A percentile compares a stretch with the other conserved stretches of the same genome.
phyloP scores from a whole-genome alignment of 1,284 basidiomycete genomes.

The Sanguinoderma infundibulare region DNA sequence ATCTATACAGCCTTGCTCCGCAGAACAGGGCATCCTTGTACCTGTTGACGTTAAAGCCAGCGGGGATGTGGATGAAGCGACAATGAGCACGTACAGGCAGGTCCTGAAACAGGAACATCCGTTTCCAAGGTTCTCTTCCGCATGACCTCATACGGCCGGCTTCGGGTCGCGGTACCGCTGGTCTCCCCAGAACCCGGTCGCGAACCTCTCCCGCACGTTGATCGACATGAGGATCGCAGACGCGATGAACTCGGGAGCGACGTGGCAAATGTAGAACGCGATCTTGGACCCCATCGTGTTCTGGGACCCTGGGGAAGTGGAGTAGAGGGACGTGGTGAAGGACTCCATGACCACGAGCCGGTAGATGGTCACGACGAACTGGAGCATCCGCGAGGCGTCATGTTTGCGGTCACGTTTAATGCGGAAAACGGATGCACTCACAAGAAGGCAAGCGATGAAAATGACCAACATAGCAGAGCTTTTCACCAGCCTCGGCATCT shows the following conservation, averaged over 20 bases:
- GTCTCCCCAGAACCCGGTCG: slow-evolving; percentile 3
- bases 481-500: slow-evolving; percentile 11
- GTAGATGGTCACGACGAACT: slow-evolving; percentile 3
- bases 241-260: slow-evolving; percentile 2
- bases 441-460: slow-evolving; percentile 10
- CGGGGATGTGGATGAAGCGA: no score
- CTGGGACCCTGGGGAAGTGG: slow-evolving; percentile 9
- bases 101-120: no score
- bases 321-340: slow-evolving; percentile 11
- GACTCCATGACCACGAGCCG: slow-evolving; percentile 1
- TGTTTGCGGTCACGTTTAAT: no score
- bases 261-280: slow-evolving; percentile 40
- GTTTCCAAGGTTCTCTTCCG: not conserved
- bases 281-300: slow-evolving; percentile 39
- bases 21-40: no score
- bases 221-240: slow-evolving; percentile 3
- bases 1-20: no score
- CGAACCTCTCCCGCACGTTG: slow-evolving; percentile 1
- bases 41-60: no score
- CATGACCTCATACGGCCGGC: not conserved
- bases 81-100: no score
- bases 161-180: not conserved
- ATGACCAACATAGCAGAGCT: slow-evolving; percentile 6
- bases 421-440: not conserved
- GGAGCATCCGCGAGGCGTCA: no score